Evolutionary conservation across 176 grass and related monocot species (phyloP).

Genomic region (Sorghum bicolor): Sorghum_bicolor_NCBIv3 NC_012872.2:9309501-9310000

Average conservation of each 20-base stretch:
- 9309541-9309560: background rate
- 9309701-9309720: background rate
- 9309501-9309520: background rate
- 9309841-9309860: background rate
- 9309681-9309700: background rate
- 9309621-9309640: background rate
- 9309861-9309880: background rate
- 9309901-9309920: constrained; percentile 27
- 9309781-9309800: background rate
- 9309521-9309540: background rate
- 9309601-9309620: background rate
- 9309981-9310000: constrained; percentile 10
- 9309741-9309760: background rate
- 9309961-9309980: constrained; percentile 89
- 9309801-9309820: constrained; percentile 10
- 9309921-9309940: constrained; percentile 73
- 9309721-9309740: constrained; percentile 8
- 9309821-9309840: background rate
- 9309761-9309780: background rate
- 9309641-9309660: background rate
- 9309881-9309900: background rate
- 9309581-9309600: background rate
- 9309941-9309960: constrained; percentile 83
- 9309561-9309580: background rate
- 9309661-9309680: constrained; percentile 2